Evolutionary conservation across 179 eudicot genomes (phyloP), one percentile per base, ranked within the genome.

Genomic region (Amaranthus tricolor): DNA sequence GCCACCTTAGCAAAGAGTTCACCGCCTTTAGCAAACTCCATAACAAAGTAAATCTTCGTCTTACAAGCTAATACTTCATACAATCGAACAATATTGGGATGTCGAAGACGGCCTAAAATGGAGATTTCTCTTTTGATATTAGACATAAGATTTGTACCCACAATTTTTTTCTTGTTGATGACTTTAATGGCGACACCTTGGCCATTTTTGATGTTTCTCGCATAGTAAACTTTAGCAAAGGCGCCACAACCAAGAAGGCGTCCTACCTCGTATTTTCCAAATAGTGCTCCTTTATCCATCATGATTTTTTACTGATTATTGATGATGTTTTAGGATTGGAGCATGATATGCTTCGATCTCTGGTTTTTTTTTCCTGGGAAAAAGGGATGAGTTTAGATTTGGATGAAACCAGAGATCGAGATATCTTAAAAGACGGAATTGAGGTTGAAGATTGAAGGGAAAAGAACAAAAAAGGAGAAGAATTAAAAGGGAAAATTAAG

Each of bases 1-100:
- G 85, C 85, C 19, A 84, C 85, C 73, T 76, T 84, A 54, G 87
- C 79, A 49, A 84, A 84, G 73, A 84, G 85, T 79, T 84, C 87
- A 0, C 87, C 87, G 0, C 85, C 87, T 56, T 82, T 81, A 59
- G 80, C 85, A 40, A 81, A 74, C 44, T 84, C 87, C 67, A 84
- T 68, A 11, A 79, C 81, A 49, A 84, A 82, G 70, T 81, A 84
- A 55, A 84, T 82, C 73, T 82, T 84, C 40, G 83, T n/a, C 49
- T 76, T 79, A 50, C 81, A 68, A 5, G 87, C 87, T 12, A 84
- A 58, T 16, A 84, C 87, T 75, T 84, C 87, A 24, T 66, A 68
- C 13, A 84, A 71, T 7, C 77, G 80, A 58, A 84, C 83, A 57
- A 84, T 81, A 75, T 82, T 74, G 0, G 87, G 83, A 68, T 84